Evolutionary conservation across 2,329 filamentous ascomycete species (phyloP).

Genomic region (Stemphylium beticola): DNA sequence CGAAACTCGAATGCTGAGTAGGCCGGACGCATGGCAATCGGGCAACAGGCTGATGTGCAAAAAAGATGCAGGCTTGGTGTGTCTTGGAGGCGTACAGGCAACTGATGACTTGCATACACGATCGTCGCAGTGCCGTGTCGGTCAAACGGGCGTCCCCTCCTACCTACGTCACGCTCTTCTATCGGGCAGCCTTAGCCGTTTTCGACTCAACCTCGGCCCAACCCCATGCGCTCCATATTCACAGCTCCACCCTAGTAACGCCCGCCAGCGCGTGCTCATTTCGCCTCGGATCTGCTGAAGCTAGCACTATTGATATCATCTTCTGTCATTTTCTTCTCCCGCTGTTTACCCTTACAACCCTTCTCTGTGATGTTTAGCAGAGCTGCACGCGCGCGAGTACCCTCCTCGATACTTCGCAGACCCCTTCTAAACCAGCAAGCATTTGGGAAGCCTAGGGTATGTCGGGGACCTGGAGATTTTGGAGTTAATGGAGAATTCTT

Average conservation of each 20-base stretch:
- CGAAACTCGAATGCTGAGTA: constrained; percentile 1
- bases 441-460: constrained; percentile 37
- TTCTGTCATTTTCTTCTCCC: constrained; percentile 8
- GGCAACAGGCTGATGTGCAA: neutral
- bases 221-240: constrained; percentile 13
- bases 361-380: constrained; percentile 49
- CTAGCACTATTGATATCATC: constrained; percentile 21
- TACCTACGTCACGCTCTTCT: constrained; percentile 13
- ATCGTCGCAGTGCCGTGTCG: constrained; percentile 5
- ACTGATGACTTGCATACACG: neutral
- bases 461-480: constrained; percentile 1
- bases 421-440: constrained; percentile 34
- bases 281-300: constrained; percentile 31
- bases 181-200: constrained; percentile 4
- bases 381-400: constrained; percentile 48
- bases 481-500: neutral
- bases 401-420: constrained; percentile 47
- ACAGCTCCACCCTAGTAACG: constrained; percentile 23
- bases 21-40: neutral
- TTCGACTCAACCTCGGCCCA: constrained; percentile 27
- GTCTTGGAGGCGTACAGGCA: neutral
- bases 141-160: constrained; percentile 14
- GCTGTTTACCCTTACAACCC: neutral
- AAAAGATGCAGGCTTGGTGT: neutral
- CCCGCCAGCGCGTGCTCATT: constrained; percentile 27